phyloP scores from a whole-genome alignment of 352 stramenopile species.

The Pythium guiyangense region DNA sequence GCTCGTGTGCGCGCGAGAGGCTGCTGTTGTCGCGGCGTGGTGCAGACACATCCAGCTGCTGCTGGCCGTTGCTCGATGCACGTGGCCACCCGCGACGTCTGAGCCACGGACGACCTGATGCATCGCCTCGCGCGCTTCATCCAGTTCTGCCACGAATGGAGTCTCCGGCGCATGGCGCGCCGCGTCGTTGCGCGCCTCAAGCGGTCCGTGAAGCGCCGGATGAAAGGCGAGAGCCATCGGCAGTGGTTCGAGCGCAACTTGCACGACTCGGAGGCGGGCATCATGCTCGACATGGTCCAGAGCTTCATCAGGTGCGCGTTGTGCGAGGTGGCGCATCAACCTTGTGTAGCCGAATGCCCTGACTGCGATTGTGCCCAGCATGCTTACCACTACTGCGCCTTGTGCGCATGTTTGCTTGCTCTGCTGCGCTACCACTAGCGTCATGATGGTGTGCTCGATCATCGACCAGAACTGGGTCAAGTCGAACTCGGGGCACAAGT shows the following conservation, averaged over 20 bases:
- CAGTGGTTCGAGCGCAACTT: constrained; percentile 75
- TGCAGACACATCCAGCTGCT: too few species aligned
- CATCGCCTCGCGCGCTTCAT: constrained; percentile 7
- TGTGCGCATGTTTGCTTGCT: not conserved
- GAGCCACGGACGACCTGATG: too few species aligned
- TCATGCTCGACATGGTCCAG: constrained; percentile 51
- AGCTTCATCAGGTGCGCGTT: constrained; percentile 45
- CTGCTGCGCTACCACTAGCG: too few species aligned
- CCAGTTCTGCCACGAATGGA: constrained; percentile 12
- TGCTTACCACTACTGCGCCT: too few species aligned
- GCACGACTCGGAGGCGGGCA: constrained; percentile 55
- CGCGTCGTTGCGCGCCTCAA: constrained; percentile 5
- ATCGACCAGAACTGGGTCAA: constrained; percentile 60
- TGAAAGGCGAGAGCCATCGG: constrained; percentile 57
- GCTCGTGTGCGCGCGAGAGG: too few species aligned
- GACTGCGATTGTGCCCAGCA: too few species aligned
- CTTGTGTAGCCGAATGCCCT: too few species aligned
- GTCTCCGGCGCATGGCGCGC: constrained; percentile 8
- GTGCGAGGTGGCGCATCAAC: too few species aligned
- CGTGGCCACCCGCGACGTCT: too few species aligned
- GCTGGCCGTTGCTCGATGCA: too few species aligned
- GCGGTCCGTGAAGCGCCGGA: constrained; percentile 48
- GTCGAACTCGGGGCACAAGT: constrained; percentile 25
- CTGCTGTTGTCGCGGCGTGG: too few species aligned
- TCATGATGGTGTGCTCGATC: constrained; percentile 52